Conservation (phyloP, 306 rosid species). For the Dicorynia guianensis region DNA sequence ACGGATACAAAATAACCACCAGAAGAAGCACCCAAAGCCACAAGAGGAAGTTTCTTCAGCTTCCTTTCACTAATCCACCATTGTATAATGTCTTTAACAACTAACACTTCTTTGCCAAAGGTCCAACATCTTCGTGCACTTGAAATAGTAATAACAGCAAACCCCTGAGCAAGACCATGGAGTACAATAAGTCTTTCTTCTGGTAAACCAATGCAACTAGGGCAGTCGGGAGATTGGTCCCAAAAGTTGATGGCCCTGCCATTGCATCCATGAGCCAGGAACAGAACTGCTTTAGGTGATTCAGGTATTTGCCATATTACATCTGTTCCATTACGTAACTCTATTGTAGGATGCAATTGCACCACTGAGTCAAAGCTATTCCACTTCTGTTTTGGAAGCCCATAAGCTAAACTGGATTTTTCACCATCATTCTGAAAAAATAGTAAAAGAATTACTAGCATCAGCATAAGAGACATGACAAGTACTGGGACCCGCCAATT, state of each 20-base stretch:
- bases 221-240: slow-evolving; percentile 75
- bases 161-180: slow-evolving; percentile 67
- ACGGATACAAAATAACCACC: slow-evolving; percentile 90
- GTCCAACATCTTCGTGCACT: slow-evolving; percentile 81
- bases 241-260: slow-evolving; percentile 82
- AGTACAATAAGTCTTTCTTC: slow-evolving; percentile 85
- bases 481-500: slow-evolving; percentile 44
- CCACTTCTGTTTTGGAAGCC: slow-evolving; percentile 56
- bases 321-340: slow-evolving; percentile 72
- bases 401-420: slow-evolving; percentile 40
- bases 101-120: slow-evolving; percentile 57
- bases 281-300: slow-evolving; percentile 81
- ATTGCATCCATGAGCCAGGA: slow-evolving; percentile 91
- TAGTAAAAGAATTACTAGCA: slow-evolving; percentile 49
- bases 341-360: slow-evolving; percentile 63
- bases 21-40: slow-evolving; percentile 93
- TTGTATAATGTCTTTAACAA: slow-evolving; percentile 63
- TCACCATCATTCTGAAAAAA: slow-evolving; percentile 37
- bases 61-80: slow-evolving; percentile 77
- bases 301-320: slow-evolving; percentile 87
- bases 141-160: slow-evolving; percentile 77
- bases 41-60: slow-evolving; percentile 74
- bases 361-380: slow-evolving; percentile 65
- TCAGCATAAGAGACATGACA: slow-evolving; percentile 46
- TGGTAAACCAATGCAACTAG: slow-evolving; percentile 83